A percentile compares a stretch with the other conserved stretches of the same genome.
These are phyloP conservation scores for Hydnomerulius pinastri DNA, from an alignment of 768 basidiomycete species.

Conservation along the genomic window DNA sequence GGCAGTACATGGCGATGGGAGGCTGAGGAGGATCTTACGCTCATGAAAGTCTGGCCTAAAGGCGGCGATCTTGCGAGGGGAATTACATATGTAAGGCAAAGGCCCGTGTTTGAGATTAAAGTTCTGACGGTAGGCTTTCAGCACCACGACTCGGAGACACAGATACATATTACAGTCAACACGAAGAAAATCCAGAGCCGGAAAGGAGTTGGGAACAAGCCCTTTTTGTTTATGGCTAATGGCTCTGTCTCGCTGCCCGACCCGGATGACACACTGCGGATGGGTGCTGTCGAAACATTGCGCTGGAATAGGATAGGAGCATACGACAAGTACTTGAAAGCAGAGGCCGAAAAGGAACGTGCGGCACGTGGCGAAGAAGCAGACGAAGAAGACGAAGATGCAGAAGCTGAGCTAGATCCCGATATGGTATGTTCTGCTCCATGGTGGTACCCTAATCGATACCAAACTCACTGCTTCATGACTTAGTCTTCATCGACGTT, in stretches of 20 bases:
- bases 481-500: slow-evolving; percentile 29
- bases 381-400: slow-evolving; percentile 25
- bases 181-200: slow-evolving; percentile 51
- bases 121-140: slow-evolving; percentile 24
- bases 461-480: neutral
- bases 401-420: slow-evolving; percentile 29
- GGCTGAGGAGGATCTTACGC: slow-evolving; percentile 64
- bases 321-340: slow-evolving; percentile 28
- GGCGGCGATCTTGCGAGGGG: slow-evolving; percentile 44
- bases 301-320: slow-evolving; percentile 32
- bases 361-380: slow-evolving; percentile 12
- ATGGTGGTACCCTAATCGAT: neutral
- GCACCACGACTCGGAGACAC: slow-evolving; percentile 54
- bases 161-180: slow-evolving; percentile 67
- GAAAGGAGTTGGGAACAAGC: slow-evolving; percentile 60
- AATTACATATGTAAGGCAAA: slow-evolving; percentile 60
- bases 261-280: slow-evolving; percentile 22
- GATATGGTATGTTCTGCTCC: slow-evolving; percentile 23
- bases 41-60: slow-evolving; percentile 59
- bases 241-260: slow-evolving; percentile 37
- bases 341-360: slow-evolving; percentile 30
- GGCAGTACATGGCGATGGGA: slow-evolving; percentile 65
- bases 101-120: neutral
- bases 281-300: slow-evolving; percentile 24
- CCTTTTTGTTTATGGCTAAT: slow-evolving; percentile 57